Evolutionary conservation across 2,329 filamentous ascomycete species (phyloP).

Genomic region (Cladorrhinum sp.): DNA sequence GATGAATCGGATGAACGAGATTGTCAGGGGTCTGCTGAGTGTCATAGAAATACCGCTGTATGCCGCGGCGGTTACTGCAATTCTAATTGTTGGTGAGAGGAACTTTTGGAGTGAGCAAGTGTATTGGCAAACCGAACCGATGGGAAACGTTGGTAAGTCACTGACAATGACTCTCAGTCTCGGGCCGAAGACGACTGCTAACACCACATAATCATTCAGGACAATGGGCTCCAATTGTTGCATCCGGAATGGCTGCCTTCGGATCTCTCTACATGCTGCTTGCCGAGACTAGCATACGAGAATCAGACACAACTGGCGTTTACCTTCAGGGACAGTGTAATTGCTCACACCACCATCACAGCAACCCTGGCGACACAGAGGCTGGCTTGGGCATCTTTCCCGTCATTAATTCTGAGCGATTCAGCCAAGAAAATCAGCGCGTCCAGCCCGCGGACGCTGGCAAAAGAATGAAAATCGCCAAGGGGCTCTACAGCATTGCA

Average conservation of each 20-base stretch:
- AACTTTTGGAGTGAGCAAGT: slow-evolving; percentile 61
- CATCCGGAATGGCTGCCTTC: slow-evolving; percentile 54
- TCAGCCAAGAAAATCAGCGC: slow-evolving; percentile 1
- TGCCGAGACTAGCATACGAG: slow-evolving; percentile 32
- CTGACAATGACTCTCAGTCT: background rate
- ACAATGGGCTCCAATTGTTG: slow-evolving; percentile 60
- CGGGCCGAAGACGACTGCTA: slow-evolving; percentile 3
- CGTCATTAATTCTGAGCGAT: background rate
- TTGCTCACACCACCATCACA: slow-evolving; percentile 22
- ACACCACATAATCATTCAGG: slow-evolving; percentile 35
- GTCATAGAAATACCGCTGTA: slow-evolving; percentile 59
- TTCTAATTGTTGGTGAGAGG: slow-evolving; percentile 59
- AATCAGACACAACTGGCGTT: slow-evolving; percentile 18
- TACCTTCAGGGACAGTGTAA: slow-evolving; percentile 24
- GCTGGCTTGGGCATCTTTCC: background rate
- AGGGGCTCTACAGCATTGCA: slow-evolving; percentile 40
- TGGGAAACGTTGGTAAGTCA: slow-evolving; percentile 55
- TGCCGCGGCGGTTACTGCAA: slow-evolving; percentile 53
- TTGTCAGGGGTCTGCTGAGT: slow-evolving; percentile 51
- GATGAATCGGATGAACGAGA: slow-evolving; percentile 54
- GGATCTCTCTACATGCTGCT: slow-evolving; percentile 58
- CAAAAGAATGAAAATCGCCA: slow-evolving; percentile 39
- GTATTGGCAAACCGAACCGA: slow-evolving; percentile 58
- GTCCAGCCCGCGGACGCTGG: slow-evolving; percentile 6
- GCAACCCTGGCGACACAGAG: background rate